Conservation (phyloP, 306 rosid genomes). For the Quillaja saponaria region DNA sequence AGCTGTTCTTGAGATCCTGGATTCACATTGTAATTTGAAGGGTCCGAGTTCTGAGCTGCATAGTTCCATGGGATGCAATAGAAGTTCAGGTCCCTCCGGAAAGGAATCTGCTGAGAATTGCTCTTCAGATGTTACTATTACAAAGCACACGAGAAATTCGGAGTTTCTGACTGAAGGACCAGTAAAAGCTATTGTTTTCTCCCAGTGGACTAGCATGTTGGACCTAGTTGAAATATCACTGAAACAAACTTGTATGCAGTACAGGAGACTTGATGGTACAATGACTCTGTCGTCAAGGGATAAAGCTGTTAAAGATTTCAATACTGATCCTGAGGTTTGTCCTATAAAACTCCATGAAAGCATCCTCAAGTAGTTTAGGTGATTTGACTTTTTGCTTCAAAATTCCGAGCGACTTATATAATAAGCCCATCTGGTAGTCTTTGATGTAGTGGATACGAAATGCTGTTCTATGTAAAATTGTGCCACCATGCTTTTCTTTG, state of each 20-base stretch:
- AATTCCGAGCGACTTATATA: slow-evolving; percentile 8
- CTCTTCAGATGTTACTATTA: slow-evolving; percentile 37
- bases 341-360: no score
- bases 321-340: slow-evolving; percentile 77
- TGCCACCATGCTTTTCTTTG: slow-evolving; percentile 13
- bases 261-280: slow-evolving; percentile 95
- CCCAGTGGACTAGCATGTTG: slow-evolving; percentile 98
- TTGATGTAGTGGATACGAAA: slow-evolving; percentile 9
- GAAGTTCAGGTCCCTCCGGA: slow-evolving; percentile 38
- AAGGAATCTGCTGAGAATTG: slow-evolving; percentile 37
- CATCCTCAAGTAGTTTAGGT: slow-evolving; percentile 30
- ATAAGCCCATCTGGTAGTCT: slow-evolving; percentile 15
- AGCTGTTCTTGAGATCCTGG: slow-evolving; percentile 80
- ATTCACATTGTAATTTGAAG: slow-evolving; percentile 43
- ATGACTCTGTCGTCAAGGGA: slow-evolving; percentile 82
- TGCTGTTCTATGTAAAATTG: slow-evolving; percentile 16
- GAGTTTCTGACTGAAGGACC: slow-evolving; percentile 52
- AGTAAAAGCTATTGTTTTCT: slow-evolving; percentile 73
- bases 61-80: slow-evolving; percentile 35
- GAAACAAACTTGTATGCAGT: slow-evolving; percentile 43
- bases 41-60: slow-evolving; percentile 32
- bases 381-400: slow-evolving; percentile 14
- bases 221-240: slow-evolving; percentile 74
- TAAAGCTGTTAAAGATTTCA: slow-evolving; percentile 86
- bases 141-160: slow-evolving; percentile 54